phyloP scores from a whole-genome alignment of 331 rosid genomes.

The Telfairia occidentalis region DNA sequence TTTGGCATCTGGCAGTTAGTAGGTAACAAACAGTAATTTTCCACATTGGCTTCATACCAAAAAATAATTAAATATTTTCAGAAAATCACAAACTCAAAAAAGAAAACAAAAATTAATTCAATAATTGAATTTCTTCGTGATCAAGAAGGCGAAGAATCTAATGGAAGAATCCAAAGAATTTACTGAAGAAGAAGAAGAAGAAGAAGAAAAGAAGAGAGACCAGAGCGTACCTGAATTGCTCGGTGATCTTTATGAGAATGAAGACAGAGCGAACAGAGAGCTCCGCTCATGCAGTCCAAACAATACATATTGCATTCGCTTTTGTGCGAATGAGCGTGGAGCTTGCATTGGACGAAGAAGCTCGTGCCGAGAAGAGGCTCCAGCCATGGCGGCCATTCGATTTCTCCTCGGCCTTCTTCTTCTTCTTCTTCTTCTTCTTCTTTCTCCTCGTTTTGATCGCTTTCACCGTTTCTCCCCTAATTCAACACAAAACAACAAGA shows the following conservation, averaged over 20 bases:
- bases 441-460: constrained; percentile 14
- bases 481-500: constrained; percentile 5
- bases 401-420: constrained; percentile 22
- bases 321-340: constrained; percentile 58
- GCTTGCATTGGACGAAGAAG: constrained; percentile 66
- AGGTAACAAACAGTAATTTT: constrained; percentile 9
- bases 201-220: background rate
- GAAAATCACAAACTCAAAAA: background rate
- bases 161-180: background rate
- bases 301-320: constrained; percentile 78
- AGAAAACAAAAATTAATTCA: background rate
- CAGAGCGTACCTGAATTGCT: constrained; percentile 47
- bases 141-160: background rate
- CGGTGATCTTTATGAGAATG: constrained; percentile 48
- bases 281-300: constrained; percentile 58
- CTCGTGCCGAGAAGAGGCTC: constrained; percentile 45
- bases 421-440: constrained; percentile 14
- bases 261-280: constrained; percentile 66
- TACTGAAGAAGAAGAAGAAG: background rate
- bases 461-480: constrained; percentile 28
- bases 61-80: background rate
- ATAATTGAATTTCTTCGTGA: background rate
- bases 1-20: constrained; percentile 1
- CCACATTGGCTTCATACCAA: background rate
- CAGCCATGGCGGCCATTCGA: constrained; percentile 62